These are phyloP conservation scores for Hypholoma sublateritium DNA, from an alignment of 768 basidiomycete species.

Conservation along the genomic window DNA sequence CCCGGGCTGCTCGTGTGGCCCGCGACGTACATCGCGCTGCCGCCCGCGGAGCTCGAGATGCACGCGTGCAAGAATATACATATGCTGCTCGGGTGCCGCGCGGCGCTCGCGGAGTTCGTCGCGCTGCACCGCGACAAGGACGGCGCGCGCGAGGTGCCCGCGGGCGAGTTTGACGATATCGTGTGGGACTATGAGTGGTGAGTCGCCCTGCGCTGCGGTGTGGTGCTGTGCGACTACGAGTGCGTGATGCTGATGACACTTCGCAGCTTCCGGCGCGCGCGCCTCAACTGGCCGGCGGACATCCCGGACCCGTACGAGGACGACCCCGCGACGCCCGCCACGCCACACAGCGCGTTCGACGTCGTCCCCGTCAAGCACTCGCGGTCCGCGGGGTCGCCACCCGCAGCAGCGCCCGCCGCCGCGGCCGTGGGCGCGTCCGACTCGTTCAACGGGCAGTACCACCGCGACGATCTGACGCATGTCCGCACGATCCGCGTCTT, in stretches of 20 bases:
- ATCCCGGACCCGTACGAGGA: slow-evolving; percentile 20
- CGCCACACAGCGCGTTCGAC: not conserved
- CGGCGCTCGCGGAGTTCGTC: slow-evolving; percentile 55
- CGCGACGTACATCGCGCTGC: slow-evolving; percentile 56
- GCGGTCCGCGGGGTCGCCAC: not conserved
- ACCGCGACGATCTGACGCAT: slow-evolving; percentile 41
- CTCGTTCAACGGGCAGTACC: slow-evolving; percentile 21
- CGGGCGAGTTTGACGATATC: slow-evolving; percentile 37
- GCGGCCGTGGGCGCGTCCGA: slow-evolving; percentile 13
- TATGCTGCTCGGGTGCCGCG: slow-evolving; percentile 59
- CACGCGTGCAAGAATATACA: slow-evolving; percentile 73
- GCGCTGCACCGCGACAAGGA: slow-evolving; percentile 34
- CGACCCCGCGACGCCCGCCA: slow-evolving; percentile 5
- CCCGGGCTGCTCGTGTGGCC: slow-evolving; percentile 65
- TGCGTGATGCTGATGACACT: slow-evolving; percentile 6
- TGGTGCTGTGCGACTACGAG: not conserved
- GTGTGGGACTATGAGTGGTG: slow-evolving; percentile 64
- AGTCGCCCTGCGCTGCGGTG: slow-evolving; percentile 19
- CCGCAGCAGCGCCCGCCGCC: slow-evolving; percentile 1
- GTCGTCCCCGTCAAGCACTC: not conserved
- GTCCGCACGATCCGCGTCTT: slow-evolving; percentile 54
- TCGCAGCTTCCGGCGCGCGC: slow-evolving; percentile 61
- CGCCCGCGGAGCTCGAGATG: slow-evolving; percentile 67
- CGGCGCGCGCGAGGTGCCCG: slow-evolving; percentile 32
- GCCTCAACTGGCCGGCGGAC: slow-evolving; percentile 69